These are phyloP conservation scores for Leccinum fallax DNA, from an alignment of 1,284 basidiomycete genomes.

Conservation along the genomic window DNA sequence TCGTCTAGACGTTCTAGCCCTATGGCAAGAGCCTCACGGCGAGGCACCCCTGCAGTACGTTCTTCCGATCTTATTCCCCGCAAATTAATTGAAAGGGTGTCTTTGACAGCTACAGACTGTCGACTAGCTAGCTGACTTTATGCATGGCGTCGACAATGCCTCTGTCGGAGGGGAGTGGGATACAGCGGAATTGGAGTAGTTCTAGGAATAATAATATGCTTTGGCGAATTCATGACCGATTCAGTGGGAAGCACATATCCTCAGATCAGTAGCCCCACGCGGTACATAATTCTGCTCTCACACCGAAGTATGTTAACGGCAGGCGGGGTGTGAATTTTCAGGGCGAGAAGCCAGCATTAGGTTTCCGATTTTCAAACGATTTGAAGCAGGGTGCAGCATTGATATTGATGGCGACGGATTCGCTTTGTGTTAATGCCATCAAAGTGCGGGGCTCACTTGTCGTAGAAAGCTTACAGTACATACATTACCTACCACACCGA, in stretches of 20 bases:
- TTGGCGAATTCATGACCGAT: constrained; percentile 3
- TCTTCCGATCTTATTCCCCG: constrained; percentile 15
- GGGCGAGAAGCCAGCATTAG: constrained; percentile 33
- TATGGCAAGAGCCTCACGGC: constrained; percentile 38
- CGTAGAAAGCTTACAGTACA: constrained; percentile 3
- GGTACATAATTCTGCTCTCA: constrained; percentile 1
- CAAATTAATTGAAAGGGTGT: constrained; percentile 31
- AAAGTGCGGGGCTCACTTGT: constrained; percentile 26
- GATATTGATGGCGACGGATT: constrained; percentile 19
- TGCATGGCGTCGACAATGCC: background rate
- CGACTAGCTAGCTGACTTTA: constrained; percentile 19
- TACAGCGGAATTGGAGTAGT: background rate
- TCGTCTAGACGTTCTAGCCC: constrained; percentile 47
- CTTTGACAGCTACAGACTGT: constrained; percentile 14
- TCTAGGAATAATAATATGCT: background rate
- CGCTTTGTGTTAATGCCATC: constrained; percentile 22
- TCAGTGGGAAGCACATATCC: background rate
- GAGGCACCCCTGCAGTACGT: constrained; percentile 31
- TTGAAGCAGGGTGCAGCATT: constrained; percentile 4
- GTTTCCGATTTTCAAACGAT: constrained; percentile 38
- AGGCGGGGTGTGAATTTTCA: constrained; percentile 27
- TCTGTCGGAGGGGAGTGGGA: constrained; percentile 1
- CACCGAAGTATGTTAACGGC: constrained; percentile 2
- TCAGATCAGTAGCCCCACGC: background rate
- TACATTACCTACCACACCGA: background rate